A percentile compares a stretch with the other conserved stretches of the same genome.
These are phyloP conservation scores for Albophoma yamanashiensis DNA, from an alignment of 2,329 filamentous ascomycete species.

Conservation along the genomic window DNA sequence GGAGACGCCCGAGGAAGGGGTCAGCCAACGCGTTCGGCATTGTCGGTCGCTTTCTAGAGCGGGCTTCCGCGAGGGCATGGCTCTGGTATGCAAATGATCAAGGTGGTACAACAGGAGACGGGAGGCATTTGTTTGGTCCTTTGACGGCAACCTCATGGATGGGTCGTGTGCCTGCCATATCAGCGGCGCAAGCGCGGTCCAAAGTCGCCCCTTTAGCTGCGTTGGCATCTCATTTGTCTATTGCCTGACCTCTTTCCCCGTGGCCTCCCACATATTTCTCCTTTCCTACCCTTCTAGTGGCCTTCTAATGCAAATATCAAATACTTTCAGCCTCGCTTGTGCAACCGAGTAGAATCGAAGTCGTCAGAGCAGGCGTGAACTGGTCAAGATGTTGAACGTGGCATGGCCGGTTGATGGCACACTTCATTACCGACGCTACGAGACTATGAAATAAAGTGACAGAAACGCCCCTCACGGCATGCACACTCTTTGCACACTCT, in stretches of 20 bases:
- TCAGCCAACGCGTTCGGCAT: conserved; percentile 1
- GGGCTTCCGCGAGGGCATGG: conserved; percentile 1
- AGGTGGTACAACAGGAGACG: conserved; percentile 4
- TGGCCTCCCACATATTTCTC: conserved; percentile 16
- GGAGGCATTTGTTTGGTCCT: conserved; percentile 8
- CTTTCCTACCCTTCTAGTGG: conserved; percentile 43
- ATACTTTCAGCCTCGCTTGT: conserved; percentile 26
- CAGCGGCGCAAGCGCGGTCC: conserved; percentile 2
- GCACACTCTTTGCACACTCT: neutral
- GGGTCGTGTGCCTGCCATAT: neutral
- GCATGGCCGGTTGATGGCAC: neutral
- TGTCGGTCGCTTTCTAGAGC: conserved; percentile 1
- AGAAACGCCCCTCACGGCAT: neutral
- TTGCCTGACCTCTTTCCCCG: conserved; percentile 12
- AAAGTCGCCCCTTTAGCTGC: conserved; percentile 10
- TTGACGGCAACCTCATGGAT: conserved; percentile 7
- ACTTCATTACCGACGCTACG: neutral
- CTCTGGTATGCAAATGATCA: conserved; percentile 7
- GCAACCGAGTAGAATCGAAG: neutral
- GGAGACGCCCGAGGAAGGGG: conserved; percentile 1
- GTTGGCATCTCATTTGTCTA: conserved; percentile 18
- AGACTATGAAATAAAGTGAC: neutral
- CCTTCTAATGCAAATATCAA: conserved; percentile 55
- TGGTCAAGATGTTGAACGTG: neutral
- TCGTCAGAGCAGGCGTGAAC: neutral